Evolutionary conservation across 106 monocot genomes (phyloP).

Genomic region (Narthecium ossifragum): DNA sequence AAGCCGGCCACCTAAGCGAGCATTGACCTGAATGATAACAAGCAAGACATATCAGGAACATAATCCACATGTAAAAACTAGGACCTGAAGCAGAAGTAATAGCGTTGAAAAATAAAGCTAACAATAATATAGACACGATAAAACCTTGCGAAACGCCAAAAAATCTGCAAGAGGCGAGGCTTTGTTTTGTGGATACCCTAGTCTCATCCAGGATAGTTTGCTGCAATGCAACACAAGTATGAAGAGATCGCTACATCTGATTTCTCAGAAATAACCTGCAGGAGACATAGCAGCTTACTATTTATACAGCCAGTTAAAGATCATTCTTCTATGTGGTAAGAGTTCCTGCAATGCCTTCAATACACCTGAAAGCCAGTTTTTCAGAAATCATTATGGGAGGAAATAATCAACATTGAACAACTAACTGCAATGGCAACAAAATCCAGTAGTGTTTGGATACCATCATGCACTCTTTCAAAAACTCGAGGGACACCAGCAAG

Average conservation of each 20-base stretch:
- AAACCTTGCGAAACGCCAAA: slow-evolving; percentile 82
- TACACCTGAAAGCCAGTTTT: slow-evolving; percentile 51
- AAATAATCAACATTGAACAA: too few species aligned
- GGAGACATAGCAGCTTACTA: slow-evolving; percentile 34
- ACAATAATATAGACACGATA: neutral
- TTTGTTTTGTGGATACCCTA: slow-evolving; percentile 53
- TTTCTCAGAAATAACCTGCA: neutral
- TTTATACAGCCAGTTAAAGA: slow-evolving; percentile 72
- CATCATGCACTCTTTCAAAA: slow-evolving; percentile 88
- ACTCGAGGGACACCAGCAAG: slow-evolving; percentile 92
- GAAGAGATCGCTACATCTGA: neutral
- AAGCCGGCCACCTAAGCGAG: slow-evolving; percentile 77
- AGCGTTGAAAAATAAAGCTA: neutral
- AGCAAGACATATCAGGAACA: too few species aligned
- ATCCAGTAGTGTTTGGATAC: slow-evolving; percentile 14
- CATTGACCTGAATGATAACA: slow-evolving; percentile 54
- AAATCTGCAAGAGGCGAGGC: slow-evolving; percentile 85
- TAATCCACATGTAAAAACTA: too few species aligned
- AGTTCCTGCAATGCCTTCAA: slow-evolving; percentile 71
- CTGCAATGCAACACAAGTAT: slow-evolving; percentile 27
- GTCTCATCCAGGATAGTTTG: slow-evolving; percentile 73
- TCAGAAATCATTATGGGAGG: too few species aligned
- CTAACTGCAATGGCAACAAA: too few species aligned
- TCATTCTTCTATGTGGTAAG: slow-evolving; percentile 71
- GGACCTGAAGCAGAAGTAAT: neutral